Percentiles rank a stretch among this genome's conserved stretches.
Evolutionary conservation across 768 basidiomycete genomes (phyloP).

Genomic region (Tulasnella calospora): DNA sequence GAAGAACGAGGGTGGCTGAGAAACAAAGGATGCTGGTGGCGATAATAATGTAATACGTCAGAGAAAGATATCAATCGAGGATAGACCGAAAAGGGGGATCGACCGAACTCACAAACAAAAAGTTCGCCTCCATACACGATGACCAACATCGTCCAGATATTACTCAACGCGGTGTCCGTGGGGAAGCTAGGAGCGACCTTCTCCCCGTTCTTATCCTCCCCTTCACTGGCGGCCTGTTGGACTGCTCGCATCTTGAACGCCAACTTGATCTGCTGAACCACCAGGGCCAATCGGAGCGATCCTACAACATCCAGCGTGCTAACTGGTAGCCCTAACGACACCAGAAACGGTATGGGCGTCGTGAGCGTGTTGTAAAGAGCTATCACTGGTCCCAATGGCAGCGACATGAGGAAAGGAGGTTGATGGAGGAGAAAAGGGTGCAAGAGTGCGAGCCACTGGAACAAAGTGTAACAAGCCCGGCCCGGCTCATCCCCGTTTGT

Average conservation of each 20-base stretch:
- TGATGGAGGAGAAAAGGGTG: neutral
- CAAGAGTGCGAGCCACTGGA: neutral
- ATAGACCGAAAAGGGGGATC: neutral
- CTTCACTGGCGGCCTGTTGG: conserved; percentile 42
- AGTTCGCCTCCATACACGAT: conserved; percentile 80
- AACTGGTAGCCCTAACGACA: conserved; percentile 35
- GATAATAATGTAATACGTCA: too few relatives aligned
- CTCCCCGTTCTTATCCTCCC: conserved; percentile 27
- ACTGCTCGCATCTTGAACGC: conserved; percentile 34
- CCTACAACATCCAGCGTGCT: conserved; percentile 64
- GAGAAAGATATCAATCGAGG: conserved; percentile 1
- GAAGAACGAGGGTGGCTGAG: conserved; percentile 73
- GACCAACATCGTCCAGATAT: conserved; percentile 48
- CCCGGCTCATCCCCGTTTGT: neutral
- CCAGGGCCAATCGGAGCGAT: conserved; percentile 62
- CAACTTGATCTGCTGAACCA: conserved; percentile 64
- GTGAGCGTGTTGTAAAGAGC: conserved; percentile 10
- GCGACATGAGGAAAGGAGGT: conserved; percentile 15
- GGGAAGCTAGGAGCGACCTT: conserved; percentile 23
- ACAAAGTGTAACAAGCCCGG: neutral
- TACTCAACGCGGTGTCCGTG: neutral
- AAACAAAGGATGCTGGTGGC: conserved; percentile 58
- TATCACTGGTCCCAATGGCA: conserved; percentile 12
- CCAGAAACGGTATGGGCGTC: conserved; percentile 22
- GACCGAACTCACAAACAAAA: conserved; percentile 45